phyloP scores from a whole-genome alignment of 2,329 filamentous ascomycete genomes.

The Colletotrichum somersetense region DNA sequence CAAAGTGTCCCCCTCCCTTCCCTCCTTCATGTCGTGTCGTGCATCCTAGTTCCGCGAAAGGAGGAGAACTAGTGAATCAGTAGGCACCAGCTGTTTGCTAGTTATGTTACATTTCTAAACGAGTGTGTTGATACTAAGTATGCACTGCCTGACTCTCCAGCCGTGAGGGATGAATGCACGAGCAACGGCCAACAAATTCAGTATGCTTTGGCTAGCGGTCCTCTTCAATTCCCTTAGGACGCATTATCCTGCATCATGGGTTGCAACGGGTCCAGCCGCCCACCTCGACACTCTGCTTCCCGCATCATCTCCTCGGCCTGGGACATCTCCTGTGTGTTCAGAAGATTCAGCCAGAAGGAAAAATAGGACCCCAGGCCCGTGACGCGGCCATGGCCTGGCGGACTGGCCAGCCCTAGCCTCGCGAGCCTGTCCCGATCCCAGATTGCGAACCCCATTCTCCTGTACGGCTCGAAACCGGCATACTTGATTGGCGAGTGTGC shows the following conservation, averaged over 20 bases:
- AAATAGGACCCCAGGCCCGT: constrained; percentile 33
- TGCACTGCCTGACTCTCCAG: neutral
- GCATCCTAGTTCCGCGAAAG: neutral
- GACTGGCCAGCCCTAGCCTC: constrained; percentile 21
- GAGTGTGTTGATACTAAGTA: neutral
- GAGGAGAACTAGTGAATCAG: neutral
- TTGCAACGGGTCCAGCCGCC: constrained; percentile 24
- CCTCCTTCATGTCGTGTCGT: neutral
- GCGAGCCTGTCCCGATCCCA: constrained; percentile 34
- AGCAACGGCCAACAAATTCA: neutral
- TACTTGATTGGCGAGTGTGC: constrained; percentile 37
- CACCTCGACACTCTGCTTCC: constrained; percentile 28
- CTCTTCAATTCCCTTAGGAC: constrained; percentile 2
- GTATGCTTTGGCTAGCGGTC: neutral
- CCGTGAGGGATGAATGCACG: neutral
- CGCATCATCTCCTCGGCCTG: constrained; percentile 24
- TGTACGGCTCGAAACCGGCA: constrained; percentile 30
- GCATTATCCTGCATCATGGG: constrained; percentile 38
- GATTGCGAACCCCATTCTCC: constrained; percentile 28
- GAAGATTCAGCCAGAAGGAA: constrained; percentile 14
- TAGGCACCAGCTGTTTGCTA: neutral
- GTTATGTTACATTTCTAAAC: too few relatives aligned
- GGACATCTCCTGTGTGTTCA: constrained; percentile 1
- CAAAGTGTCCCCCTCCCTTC: neutral
- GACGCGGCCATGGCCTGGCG: constrained; percentile 23